These are phyloP conservation scores for Sporisorium sorghi DNA, from an alignment of 1,284 basidiomycete genomes.

Conservation along the genomic window DNA sequence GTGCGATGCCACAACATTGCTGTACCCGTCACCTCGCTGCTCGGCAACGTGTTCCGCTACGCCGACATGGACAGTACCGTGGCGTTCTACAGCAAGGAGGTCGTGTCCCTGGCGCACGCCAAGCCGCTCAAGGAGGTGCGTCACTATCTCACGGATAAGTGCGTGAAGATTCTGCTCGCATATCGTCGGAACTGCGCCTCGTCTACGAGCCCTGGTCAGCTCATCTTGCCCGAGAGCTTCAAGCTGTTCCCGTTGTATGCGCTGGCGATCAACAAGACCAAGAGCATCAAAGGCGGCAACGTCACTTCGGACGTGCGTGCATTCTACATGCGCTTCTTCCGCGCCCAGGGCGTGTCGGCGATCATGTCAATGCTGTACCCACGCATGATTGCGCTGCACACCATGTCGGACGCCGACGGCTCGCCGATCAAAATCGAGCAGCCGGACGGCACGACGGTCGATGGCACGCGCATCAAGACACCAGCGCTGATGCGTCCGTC, in stretches of 20 bases:
- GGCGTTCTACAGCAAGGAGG: conserved; percentile 79
- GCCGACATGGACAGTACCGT: conserved; percentile 91
- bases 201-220: conserved; percentile 81
- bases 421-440: conserved; percentile 73
- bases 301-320: conserved; percentile 94
- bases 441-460: conserved; percentile 69
- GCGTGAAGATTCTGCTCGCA: conserved; percentile 83
- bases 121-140: conserved; percentile 81
- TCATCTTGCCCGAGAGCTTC: conserved; percentile 95
- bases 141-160: conserved; percentile 85
- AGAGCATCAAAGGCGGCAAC: conserved; percentile 86
- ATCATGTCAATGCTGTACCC: conserved; percentile 89
- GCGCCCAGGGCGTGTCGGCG: conserved; percentile 77
- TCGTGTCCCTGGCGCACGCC: conserved; percentile 78
- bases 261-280: conserved; percentile 87
- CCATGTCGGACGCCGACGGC: conserved; percentile 80
- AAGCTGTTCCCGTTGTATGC: conserved; percentile 87
- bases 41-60: conserved; percentile 90
- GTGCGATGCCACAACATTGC: conserved; percentile 89
- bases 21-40: conserved; percentile 82
- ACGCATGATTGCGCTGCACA: conserved; percentile 87
- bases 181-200: conserved; percentile 93
- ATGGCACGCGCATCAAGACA: conserved; percentile 75
- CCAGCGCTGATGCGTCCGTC: conserved; percentile 86
- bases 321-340: conserved; percentile 82